Evolutionary conservation across 495 filamentous ascomycete genomes (phyloP).

Genomic region (Lichenothelia convexa): DNA sequence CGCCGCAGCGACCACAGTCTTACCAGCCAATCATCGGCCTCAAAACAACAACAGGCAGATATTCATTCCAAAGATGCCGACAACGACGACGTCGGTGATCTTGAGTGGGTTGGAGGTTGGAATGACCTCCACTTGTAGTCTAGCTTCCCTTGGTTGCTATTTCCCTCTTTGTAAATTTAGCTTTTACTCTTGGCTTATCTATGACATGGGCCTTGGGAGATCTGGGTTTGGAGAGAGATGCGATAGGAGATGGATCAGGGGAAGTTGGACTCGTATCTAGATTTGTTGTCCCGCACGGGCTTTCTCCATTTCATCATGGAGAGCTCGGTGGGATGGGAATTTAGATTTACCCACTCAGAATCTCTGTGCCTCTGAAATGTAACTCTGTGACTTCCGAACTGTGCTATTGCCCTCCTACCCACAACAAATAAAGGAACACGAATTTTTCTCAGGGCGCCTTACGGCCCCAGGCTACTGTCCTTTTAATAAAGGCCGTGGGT

Average conservation of each 20-base stretch:
- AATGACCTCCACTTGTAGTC: conserved; percentile 37
- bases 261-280: neutral
- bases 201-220: neutral
- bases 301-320: neutral
- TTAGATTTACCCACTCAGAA: neutral
- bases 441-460: too few relatives aligned
- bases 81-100: conserved; percentile 42
- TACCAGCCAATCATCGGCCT: conserved; percentile 11
- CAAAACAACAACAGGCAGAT: conserved; percentile 34
- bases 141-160: conserved; percentile 7
- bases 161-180: neutral
- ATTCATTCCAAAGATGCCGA: too few relatives aligned
- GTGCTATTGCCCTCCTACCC: too few relatives aligned
- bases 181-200: neutral
- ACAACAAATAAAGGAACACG: too few relatives aligned
- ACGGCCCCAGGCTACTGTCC: too few relatives aligned
- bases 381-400: too few relatives aligned
- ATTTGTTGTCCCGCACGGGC: neutral
- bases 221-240: neutral
- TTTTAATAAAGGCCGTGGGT: too few relatives aligned
- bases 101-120: conserved; percentile 86
- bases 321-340: too few relatives aligned
- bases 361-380: too few relatives aligned
- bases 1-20: conserved; percentile 27
- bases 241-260: neutral